These are phyloP conservation scores for Persicaria maculosa DNA, from an alignment of 148 eudicot species.

Conservation along the genomic window DNA sequence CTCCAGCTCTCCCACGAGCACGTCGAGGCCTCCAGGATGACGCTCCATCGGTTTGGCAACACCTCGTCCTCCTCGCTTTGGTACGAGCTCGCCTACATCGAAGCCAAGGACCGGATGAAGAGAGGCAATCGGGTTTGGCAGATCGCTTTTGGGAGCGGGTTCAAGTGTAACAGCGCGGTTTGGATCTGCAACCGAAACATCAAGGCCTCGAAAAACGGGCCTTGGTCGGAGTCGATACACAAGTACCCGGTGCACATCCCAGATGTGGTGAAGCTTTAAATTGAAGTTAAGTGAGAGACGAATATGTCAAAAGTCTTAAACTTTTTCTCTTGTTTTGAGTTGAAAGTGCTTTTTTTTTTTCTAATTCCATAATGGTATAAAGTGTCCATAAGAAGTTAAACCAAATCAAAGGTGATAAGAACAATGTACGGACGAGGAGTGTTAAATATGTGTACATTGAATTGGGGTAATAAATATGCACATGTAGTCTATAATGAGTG, in stretches of 20 bases:
- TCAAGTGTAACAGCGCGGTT: conserved; percentile 34
- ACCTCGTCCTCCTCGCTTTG: conserved; percentile 32
- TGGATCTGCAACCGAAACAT: conserved; percentile 31
- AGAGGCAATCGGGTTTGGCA: conserved; percentile 30
- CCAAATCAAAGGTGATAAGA: neutral
- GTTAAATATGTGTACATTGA: neutral
- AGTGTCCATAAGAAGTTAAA: conserved; percentile 8
- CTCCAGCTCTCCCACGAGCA: conserved; percentile 23
- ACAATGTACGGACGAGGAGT: neutral
- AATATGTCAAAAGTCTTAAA: neutral
- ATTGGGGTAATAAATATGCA: neutral
- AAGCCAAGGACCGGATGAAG: conserved; percentile 30
- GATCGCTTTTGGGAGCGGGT: conserved; percentile 33
- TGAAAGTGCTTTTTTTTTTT: neutral
- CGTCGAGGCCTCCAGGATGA: conserved; percentile 37
- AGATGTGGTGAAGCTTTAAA: conserved; percentile 21
- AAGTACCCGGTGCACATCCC: conserved; percentile 37
- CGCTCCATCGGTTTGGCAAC: conserved; percentile 30
- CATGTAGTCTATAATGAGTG: neutral
- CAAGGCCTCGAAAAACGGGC: conserved; percentile 18
- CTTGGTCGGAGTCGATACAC: conserved; percentile 30
- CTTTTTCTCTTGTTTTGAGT: neutral
- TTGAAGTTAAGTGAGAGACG: neutral
- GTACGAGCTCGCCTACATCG: conserved; percentile 31
- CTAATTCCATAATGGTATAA: neutral